Conservation (phyloP, 805 yeast species). For the Saturnispora gosingensis region DNA sequence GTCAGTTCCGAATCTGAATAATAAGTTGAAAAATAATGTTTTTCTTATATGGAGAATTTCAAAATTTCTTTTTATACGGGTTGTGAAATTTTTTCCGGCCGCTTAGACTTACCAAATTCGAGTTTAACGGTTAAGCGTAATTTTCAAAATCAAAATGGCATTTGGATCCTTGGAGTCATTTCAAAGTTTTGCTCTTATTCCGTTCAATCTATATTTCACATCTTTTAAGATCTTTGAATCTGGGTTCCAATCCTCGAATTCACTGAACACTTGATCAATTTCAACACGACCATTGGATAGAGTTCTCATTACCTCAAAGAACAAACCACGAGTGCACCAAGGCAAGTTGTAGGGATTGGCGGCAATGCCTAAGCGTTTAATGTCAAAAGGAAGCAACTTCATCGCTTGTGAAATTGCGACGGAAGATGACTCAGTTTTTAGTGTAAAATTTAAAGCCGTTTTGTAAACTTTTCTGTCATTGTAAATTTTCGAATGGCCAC, state of each 20-base stretch:
- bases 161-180: background rate
- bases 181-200: conserved; percentile 26
- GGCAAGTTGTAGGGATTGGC: conserved; percentile 78
- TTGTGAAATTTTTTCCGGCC: background rate
- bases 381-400: conserved; percentile 35
- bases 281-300: conserved; percentile 42
- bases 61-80: background rate
- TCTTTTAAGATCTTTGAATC: conserved; percentile 75
- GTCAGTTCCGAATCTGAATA: background rate
- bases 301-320: conserved; percentile 39
- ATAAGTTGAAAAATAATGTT: background rate
- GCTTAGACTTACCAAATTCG: conserved; percentile 1
- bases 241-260: conserved; percentile 84
- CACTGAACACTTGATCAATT: conserved; percentile 49
- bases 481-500: conserved; percentile 88
- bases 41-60: background rate
- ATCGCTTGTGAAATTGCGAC: conserved; percentile 24
- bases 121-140: background rate
- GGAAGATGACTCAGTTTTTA: conserved; percentile 51
- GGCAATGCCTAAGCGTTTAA: conserved; percentile 50
- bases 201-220: conserved; percentile 49
- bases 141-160: background rate
- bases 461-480: conserved; percentile 80
- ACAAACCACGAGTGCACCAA: conserved; percentile 83
- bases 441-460: conserved; percentile 60